These are phyloP conservation scores for Globisporangium irregulare DNA, from an alignment of 352 stramenopile species.

Conservation along the genomic window DNA sequence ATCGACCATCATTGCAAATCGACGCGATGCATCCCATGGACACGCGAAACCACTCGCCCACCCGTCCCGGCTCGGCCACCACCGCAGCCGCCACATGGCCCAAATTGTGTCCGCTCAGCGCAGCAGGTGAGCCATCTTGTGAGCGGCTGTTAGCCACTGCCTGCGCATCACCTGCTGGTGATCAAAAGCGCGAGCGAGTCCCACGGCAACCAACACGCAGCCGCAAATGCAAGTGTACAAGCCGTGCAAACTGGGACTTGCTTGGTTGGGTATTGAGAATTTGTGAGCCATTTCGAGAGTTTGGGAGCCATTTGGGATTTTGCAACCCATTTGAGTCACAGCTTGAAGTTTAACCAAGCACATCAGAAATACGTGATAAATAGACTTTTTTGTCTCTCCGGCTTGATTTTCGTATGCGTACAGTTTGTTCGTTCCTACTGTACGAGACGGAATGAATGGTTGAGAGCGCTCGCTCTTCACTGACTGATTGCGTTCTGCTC, in stretches of 20 bases:
- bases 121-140: neutral
- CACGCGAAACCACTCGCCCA: neutral
- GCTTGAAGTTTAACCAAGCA: neutral
- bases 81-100: neutral
- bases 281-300: no score
- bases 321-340: neutral
- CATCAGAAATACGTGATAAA: neutral
- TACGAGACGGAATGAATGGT: neutral
- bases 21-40: neutral
- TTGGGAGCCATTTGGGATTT: neutral
- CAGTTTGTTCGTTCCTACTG: no score
- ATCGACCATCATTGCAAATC: neutral
- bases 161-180: neutral
- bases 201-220: neutral
- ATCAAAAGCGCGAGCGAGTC: neutral
- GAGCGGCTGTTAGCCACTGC: neutral
- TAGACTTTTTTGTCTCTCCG: no score
- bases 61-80: neutral
- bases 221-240: neutral
- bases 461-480: neutral
- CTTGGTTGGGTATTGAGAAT: neutral
- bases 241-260: neutral
- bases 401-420: no score
- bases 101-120: neutral
- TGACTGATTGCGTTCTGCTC: neutral